Base-by-base conservation (phyloP, 2,329 filamentous ascomycete genomes). In the Verticillium longisporum region DNA sequence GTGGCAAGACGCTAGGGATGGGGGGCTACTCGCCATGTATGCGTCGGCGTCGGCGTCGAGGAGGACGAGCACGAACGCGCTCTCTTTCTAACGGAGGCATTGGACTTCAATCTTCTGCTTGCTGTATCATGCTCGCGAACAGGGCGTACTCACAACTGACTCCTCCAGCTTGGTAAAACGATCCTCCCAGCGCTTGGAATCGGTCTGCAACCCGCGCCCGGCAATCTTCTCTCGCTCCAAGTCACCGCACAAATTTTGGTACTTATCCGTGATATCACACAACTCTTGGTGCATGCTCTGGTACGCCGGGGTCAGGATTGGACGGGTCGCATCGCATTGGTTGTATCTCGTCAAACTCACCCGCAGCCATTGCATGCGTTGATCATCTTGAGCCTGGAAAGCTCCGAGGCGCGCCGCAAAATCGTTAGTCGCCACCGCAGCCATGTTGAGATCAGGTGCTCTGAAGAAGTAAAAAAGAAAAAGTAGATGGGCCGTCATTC, bases 51-150 rank as follows among this genome's bases (percentile, higher is more conserved):
- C 53, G 57, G 56, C 54, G 38, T 66, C 54, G 66, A 66, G 54
- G 61, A 61, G n/a, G 59, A 63, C 26, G 68, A 66, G 64, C 61
- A 64, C 11, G 9, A 34, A 56, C 6, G 26, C 32, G 5, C 5
- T 56, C 1, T 7, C 6, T 15, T 13, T 13, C 26, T 56, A 26
- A 26, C 2, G 4, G 26, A 26, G 4, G 4, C 34, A 3, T n/a
- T 1, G 4, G 14, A 3, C n/a, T 9, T 15, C 5, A 14, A 14
- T n/a, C 36, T 18, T 21, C 6, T 21, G 4, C 41, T 6, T 18
- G 15, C n/a, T 6, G 15, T 7, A 7, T n/a, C 1, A 10, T 21
- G 4, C n/a, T 21, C 41, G 41, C n/a, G n/a, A 9, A 21, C 26
- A 6, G 4, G 33, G 15, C 5, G 4, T 26, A 6, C 54, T n/a